Conservation (phyloP, 306 rosid genomes). For the Citrullus amarus region DNA sequence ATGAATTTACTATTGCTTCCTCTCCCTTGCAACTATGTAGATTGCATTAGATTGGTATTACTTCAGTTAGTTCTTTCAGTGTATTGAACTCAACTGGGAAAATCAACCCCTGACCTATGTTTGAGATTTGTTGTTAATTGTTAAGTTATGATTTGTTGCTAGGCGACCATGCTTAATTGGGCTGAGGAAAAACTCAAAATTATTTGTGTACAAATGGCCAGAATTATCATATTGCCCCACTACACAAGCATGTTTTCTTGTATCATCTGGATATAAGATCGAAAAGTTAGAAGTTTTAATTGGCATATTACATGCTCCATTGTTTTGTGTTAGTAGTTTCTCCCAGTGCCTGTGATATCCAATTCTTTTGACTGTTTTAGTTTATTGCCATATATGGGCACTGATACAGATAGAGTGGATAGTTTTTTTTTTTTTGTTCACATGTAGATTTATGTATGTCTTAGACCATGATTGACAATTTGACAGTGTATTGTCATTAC, state of each 20-base stretch:
- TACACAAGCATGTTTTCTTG: neutral
- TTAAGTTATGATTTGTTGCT: neutral
- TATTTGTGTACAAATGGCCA: neutral
- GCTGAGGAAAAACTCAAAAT: neutral
- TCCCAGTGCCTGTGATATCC: neutral
- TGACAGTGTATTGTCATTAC: neutral
- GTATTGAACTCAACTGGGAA: neutral
- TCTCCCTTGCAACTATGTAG: neutral
- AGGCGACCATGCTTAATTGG: neutral
- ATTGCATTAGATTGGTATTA: neutral
- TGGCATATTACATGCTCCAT: too few relatives aligned
- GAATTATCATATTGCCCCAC: neutral
- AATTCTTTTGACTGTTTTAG: neutral
- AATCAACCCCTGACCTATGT: neutral
- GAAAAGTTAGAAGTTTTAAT: too few relatives aligned
- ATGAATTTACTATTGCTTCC: neutral
- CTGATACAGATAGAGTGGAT: neutral
- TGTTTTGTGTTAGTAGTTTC: neutral
- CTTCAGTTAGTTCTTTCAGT: neutral
- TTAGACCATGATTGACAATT: neutral
- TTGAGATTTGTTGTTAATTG: neutral
- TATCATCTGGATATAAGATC: neutral
- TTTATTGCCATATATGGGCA: neutral
- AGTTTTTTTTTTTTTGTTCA: neutral
- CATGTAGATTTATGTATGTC: too few relatives aligned